Conservation (phyloP, 2,329 filamentous ascomycete genomes). For the Colletotrichum chrysophilum region DNA sequence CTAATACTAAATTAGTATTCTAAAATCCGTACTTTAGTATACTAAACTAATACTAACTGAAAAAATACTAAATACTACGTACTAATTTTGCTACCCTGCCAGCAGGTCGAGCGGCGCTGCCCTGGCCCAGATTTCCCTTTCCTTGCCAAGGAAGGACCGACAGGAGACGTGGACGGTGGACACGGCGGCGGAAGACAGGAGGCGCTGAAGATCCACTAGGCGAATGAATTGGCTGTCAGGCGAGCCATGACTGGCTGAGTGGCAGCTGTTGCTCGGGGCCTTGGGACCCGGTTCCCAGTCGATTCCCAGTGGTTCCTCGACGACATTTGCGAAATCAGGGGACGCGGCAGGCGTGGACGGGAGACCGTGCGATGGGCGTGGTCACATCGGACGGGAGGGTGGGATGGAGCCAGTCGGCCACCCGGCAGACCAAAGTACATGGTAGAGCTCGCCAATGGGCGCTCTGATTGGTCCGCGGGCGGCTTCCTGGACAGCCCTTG, state of each 20-base stretch:
- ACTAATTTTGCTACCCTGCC: no score
- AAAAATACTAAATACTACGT: no score
- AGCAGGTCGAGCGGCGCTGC: neutral
- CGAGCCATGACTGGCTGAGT: neutral
- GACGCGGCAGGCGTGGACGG: neutral
- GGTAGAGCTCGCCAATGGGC: fast-evolving
- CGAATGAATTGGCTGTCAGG: conserved; percentile 7
- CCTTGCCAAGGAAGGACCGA: conserved; percentile 20
- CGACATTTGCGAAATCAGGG: neutral
- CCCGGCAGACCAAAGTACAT: neutral
- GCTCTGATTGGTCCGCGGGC: neutral
- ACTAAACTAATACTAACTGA: no score
- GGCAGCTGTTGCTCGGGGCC: neutral
- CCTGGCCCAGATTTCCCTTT: conserved; percentile 6
- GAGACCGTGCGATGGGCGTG: conserved; percentile 3
- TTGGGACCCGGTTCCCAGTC: neutral
- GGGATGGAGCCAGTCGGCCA: conserved; percentile 4
- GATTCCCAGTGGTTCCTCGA: neutral
- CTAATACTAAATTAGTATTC: no score
- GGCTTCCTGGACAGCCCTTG: no score
- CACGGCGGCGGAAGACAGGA: neutral
- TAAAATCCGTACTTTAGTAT: no score
- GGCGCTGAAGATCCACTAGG: neutral
- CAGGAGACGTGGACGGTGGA: conserved; percentile 19
- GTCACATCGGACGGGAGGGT: neutral